Percentiles rank a stretch among this genome's conserved stretches.
Conservation (phyloP, 345 rosid species). For the Pistacia atlantica region DNA sequence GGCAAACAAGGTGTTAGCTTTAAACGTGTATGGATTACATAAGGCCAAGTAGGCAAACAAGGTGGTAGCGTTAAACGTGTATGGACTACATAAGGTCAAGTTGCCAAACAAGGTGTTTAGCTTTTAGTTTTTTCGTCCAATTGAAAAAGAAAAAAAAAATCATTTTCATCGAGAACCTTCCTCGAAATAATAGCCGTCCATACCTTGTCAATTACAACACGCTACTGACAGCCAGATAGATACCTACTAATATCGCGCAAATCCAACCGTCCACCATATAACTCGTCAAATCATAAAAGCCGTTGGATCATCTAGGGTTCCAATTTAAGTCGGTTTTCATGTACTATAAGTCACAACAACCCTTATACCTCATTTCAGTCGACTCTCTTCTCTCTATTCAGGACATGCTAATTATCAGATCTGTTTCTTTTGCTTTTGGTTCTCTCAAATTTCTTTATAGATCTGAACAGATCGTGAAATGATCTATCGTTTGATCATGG, state of each 20-base stretch:
- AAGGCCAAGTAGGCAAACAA: no score
- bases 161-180: constrained; percentile 15
- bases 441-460: not conserved
- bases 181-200: constrained; percentile 8
- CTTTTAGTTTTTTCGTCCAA: not conserved
- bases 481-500: constrained; percentile 8
- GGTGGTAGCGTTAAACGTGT: no score
- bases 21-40: not conserved
- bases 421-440: not conserved
- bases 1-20: not conserved
- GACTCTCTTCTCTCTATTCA: not conserved
- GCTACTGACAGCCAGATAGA: not conserved
- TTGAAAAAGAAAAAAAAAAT: not conserved
- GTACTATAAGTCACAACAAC: not conserved
- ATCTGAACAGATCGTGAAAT: not conserved
- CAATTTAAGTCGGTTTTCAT: not conserved
- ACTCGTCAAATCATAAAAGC: constrained; percentile 17
- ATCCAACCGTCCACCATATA: constrained; percentile 27
- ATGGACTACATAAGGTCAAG: no score
- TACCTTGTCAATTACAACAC: constrained; percentile 1
- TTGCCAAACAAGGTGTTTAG: not conserved
- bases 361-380: fast-evolving
- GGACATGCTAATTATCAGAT: not conserved
- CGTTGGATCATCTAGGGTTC: constrained; percentile 20
- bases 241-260: not conserved